Evolutionary conservation across 257 asterid species (phyloP).

Genomic region (Solanum chmielewskii): DNA sequence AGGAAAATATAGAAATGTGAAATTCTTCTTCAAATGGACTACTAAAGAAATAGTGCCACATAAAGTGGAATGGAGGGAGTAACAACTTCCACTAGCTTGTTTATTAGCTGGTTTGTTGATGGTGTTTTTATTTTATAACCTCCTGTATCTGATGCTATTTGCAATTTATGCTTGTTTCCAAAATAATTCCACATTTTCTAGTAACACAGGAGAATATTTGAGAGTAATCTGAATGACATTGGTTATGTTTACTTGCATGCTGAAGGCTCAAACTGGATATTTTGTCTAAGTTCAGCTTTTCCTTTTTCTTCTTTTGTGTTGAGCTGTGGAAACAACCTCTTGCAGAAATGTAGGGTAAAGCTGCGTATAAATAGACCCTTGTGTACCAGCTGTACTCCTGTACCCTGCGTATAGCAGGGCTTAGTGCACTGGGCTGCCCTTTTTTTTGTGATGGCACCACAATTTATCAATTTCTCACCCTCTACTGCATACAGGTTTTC

Average conservation of each 20-base stretch:
- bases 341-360: neutral
- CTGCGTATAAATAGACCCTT: neutral
- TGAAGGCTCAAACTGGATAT: neutral
- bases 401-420: neutral
- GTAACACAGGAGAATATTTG: neutral
- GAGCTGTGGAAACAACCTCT: neutral
- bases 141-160: neutral
- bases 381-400: neutral
- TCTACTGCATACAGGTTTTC: neutral
- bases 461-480: neutral
- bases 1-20: neutral
- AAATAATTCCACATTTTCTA: neutral
- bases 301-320: neutral
- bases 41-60: neutral
- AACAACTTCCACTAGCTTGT: neutral
- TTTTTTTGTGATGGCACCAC: neutral
- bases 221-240: neutral
- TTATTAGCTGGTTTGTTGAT: neutral
- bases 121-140: neutral
- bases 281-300: neutral
- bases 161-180: neutral
- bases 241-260: neutral
- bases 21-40: neutral
- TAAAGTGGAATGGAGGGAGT: neutral
- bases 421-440: neutral